phyloP scores from a whole-genome alignment of 1,284 basidiomycete genomes.

The Phellinidium pouzarii region DNA sequence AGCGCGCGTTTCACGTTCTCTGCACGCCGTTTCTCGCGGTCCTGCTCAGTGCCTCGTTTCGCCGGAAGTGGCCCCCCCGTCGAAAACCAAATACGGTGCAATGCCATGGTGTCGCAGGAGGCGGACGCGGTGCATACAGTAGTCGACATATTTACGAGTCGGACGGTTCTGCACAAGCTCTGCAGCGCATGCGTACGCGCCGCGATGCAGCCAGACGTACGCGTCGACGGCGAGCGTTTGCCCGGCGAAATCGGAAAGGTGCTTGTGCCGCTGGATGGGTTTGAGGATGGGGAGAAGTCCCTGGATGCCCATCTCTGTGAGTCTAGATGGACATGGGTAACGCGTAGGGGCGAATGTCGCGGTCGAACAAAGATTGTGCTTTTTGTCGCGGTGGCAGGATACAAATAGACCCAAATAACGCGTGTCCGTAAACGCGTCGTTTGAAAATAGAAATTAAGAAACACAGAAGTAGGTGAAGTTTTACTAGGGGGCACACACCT shows the following conservation, averaged over 20 bases:
- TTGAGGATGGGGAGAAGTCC: constrained; percentile 92
- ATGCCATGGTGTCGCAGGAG: constrained; percentile 83
- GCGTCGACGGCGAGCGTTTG: constrained; percentile 81
- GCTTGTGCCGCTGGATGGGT: constrained; percentile 74
- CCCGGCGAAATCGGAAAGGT: constrained; percentile 77
- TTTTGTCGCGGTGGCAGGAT: neutral
- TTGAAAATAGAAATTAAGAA: no score
- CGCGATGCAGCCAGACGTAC: constrained; percentile 98
- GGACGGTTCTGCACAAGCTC: constrained; percentile 82
- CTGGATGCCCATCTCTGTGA: constrained; percentile 74
- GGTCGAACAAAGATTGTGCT: neutral
- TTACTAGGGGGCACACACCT: no score
- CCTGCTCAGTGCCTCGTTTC: constrained; percentile 85
- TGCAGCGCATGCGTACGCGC: constrained; percentile 86
- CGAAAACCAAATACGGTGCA: constrained; percentile 91
- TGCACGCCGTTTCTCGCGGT: constrained; percentile 66
- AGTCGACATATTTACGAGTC: constrained; percentile 90
- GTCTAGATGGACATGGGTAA: neutral
- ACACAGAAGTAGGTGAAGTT: no score
- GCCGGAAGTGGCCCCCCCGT: constrained; percentile 93
- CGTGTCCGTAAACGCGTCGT: neutral
- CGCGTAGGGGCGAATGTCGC: neutral
- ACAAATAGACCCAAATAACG: constrained; percentile 4
- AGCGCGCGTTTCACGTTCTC: constrained; percentile 68
- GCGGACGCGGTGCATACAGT: constrained; percentile 88